Evolutionary conservation across 192 early-diverging fungal genomes (phyloP), one percentile per base, ranked within the genome.

Genomic region (Mortierella claussenii): DNA sequence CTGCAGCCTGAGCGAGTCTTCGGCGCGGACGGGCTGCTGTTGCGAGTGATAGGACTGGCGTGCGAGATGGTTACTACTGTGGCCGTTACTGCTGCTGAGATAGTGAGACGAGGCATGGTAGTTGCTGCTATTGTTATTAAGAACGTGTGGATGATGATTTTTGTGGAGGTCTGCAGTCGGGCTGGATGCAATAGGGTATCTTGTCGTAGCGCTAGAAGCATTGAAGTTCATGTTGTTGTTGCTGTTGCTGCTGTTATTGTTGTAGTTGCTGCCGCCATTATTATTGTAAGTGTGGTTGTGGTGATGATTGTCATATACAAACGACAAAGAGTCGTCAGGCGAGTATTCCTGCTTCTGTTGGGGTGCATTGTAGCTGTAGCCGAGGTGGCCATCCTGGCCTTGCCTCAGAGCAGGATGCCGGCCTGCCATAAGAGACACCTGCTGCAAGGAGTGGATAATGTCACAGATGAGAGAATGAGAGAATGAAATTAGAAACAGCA

Each of bases 401-500:
- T 2, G 34, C 0, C 48, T 33, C 13, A 42, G 42, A 13, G 46
- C 21, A 36, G 30, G 40, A 18, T 28, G 40, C 36, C 13, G 40
- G 13, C 34, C 26, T 23, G 68, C 24, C 59, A 70, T 55, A 15
- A 62, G 53, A 9, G 68, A 20, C 9, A 56, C 53, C 21, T 70
- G 68, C 59, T 70, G 45, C 8, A 12, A 42, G 52, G 47, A n/a
- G 2, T 18, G 18, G 30, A 48, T 2, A 23, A 40, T 26, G 40
- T 43, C 6, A 27, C 10, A 10, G 24, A 46, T 13, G 45, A 10
- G 42, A 11, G 52, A 64, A 26, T 40, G 8, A 40, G 13, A 40
- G 37, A 13, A 40, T 40, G 37, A 40, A 40, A 40, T 7, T 40
- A 40, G 13, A 10, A 40, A 40, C 7, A 13, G 37, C 37, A 45